A percentile compares a stretch with the other conserved stretches of the same genome.
phyloP scores from a whole-genome alignment of 768 basidiomycete species.

The Ramaria rubella region DNA sequence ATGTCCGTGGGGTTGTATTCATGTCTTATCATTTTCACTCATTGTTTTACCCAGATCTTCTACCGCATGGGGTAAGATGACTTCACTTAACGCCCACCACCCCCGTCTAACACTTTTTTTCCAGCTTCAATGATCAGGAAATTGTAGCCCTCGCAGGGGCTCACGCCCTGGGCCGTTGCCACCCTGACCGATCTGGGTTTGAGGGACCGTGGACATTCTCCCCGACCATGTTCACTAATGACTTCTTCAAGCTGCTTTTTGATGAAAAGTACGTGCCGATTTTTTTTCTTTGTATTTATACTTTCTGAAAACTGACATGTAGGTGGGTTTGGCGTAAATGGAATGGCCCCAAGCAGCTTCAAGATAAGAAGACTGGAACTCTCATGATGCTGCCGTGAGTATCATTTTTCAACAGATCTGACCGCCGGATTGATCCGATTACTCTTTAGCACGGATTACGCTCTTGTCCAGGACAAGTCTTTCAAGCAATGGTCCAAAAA shows the following conservation, averaged over 20 bases:
- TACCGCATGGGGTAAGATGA: constrained; percentile 73
- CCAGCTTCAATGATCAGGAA: constrained; percentile 88
- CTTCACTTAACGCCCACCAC: background rate
- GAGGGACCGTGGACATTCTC: constrained; percentile 96
- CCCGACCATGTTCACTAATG: constrained; percentile 81
- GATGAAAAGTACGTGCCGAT: constrained; percentile 59
- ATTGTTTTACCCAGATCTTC: constrained; percentile 50
- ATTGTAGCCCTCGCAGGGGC: constrained; percentile 93
- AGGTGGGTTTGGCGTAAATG: constrained; percentile 95
- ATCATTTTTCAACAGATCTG: background rate
- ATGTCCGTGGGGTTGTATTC: constrained; percentile 36
- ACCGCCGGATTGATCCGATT: no score
- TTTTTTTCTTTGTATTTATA: background rate
- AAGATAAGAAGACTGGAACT: constrained; percentile 82
- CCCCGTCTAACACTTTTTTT: constrained; percentile 10
- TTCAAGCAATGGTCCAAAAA: constrained; percentile 86
- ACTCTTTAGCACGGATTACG: constrained; percentile 79
- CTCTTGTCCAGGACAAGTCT: constrained; percentile 80
- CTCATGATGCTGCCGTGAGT: constrained; percentile 96
- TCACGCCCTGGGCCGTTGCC: constrained; percentile 95
- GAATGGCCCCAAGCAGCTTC: constrained; percentile 87
- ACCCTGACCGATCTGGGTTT: constrained; percentile 77
- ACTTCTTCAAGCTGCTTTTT: constrained; percentile 79
- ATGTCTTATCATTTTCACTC: background rate
- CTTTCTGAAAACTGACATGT: background rate